phyloP scores from a whole-genome alignment of 176 grass and related monocot genomes.

The Cocos nucifera region DNA sequence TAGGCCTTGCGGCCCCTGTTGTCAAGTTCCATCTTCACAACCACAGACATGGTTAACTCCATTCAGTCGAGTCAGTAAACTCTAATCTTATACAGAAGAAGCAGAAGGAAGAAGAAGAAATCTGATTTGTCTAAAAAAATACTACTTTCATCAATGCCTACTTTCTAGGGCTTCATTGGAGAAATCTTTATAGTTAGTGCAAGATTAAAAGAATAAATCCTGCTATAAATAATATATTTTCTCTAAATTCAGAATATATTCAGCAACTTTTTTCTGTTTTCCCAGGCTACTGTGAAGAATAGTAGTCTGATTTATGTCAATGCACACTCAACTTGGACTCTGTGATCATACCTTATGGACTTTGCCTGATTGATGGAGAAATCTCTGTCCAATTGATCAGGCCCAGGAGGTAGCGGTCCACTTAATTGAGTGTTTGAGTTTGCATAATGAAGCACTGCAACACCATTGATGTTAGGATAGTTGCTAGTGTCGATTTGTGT shows the following conservation, averaged over 20 bases:
- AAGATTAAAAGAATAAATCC: not conserved
- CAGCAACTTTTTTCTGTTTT: too few relatives aligned
- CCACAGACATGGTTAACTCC: slow-evolving; percentile 1
- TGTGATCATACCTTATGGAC: not conserved
- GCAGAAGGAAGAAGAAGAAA: too few relatives aligned
- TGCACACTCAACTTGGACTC: not conserved
- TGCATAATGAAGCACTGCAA: not conserved
- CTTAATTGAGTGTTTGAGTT: not conserved
- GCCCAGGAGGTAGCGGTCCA: not conserved
- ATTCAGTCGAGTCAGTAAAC: not conserved
- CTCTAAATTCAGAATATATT: too few relatives aligned
- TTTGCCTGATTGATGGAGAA: slow-evolving; percentile 4
- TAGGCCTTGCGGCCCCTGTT: slow-evolving; percentile 8
- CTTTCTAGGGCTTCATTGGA: too few relatives aligned
- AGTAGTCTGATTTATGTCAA: too few relatives aligned
- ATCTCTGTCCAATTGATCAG: slow-evolving; percentile 2
- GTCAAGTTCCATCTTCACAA: slow-evolving; percentile 7
- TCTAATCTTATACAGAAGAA: too few relatives aligned
- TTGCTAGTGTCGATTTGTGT: slow-evolving; percentile 3
- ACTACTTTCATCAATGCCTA: too few relatives aligned
- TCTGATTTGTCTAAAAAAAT: too few relatives aligned
- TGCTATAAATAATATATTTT: not conserved
- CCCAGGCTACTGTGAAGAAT: too few relatives aligned
- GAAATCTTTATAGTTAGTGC: too few relatives aligned
- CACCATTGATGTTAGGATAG: slow-evolving; percentile 6